These are phyloP conservation scores for Alternaria rosae DNA, from an alignment of 2,329 filamentous ascomycete species.

Conservation along the genomic window DNA sequence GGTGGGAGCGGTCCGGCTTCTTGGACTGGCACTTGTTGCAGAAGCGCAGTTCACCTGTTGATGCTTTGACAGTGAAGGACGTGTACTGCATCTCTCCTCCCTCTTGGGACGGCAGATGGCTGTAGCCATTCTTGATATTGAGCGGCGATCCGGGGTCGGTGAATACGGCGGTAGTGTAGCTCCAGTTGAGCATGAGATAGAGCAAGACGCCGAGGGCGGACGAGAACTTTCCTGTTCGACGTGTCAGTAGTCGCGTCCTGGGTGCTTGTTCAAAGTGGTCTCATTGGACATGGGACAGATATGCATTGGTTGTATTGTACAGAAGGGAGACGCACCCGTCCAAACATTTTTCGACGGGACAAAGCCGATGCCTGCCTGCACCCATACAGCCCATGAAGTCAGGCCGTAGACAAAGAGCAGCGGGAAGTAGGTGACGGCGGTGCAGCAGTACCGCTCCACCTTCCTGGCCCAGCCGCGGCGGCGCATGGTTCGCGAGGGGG, in stretches of 20 bases:
- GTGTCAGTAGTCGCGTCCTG: slow-evolving; percentile 22
- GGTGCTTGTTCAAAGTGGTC: neutral
- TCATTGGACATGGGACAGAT: neutral
- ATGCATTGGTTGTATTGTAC: neutral
- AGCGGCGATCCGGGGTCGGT: slow-evolving; percentile 80
- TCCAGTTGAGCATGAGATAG: slow-evolving; percentile 83
- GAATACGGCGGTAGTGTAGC: slow-evolving; percentile 92
- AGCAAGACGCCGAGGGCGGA: slow-evolving; percentile 73
- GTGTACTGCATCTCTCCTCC: slow-evolving; percentile 63
- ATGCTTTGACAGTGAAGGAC: slow-evolving; percentile 87
- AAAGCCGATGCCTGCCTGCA: slow-evolving; percentile 75
- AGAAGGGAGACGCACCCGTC: slow-evolving; percentile 40
- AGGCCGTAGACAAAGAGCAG: slow-evolving; percentile 86
- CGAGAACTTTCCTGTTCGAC: slow-evolving; percentile 50
- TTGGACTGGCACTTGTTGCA: slow-evolving; percentile 97
- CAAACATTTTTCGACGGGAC: slow-evolving; percentile 43
- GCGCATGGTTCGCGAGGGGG: slow-evolving; percentile 49
- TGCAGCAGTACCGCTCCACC: slow-evolving; percentile 85
- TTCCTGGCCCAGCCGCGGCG: slow-evolving; percentile 66
- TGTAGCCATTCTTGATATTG: slow-evolving; percentile 67
- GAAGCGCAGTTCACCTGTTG: slow-evolving; percentile 81
- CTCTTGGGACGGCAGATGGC: slow-evolving; percentile 78
- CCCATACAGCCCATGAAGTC: slow-evolving; percentile 94
- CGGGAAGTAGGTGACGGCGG: slow-evolving; percentile 81
- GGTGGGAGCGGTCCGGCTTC: slow-evolving; percentile 95